Evolutionary conservation across 352 stramenopile genomes (phyloP), one percentile per base, ranked within the genome.

Genomic region (Pythium utonaiense): DNA sequence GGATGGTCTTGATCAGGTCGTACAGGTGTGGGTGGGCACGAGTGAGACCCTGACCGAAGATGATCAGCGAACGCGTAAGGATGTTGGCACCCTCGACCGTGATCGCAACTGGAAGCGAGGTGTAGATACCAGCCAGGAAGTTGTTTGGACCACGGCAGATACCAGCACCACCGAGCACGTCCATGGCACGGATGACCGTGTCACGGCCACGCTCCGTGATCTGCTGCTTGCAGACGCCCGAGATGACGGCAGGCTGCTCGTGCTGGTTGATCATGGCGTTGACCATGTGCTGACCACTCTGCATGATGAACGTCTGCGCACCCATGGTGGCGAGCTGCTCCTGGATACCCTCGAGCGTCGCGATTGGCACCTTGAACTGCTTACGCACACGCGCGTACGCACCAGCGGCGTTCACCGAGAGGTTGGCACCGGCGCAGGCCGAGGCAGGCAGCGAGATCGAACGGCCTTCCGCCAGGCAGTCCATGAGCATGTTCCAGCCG

Each of bases 401-500:
- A 28, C 96, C 96, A 44, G 98, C 96, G 56, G 86, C 91, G 55
- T 96, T 94, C n/a, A 96, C 83, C 6, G 97, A 91, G 25, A 89
- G 66, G 59, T 97, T 97, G 7, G 88, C 92, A 47, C 89, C 89
- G 50, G 92, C 96, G 55, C 98, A 94, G 44, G 89, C 96, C 65
- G 91, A 96, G 21, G 94, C 96, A 19, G 96, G 96, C n/a, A 99
- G 80, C 77, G 86, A 98, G 41, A 99, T 97, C 45, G 95, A 97
- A 45, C 96, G 91, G 60, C 96, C 96, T 83, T 99, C 96, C 10
- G 96, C 96, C 21, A 99, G 70, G 66, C 96, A 99, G 68, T 99
- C 96, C 71, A 99, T 98, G 69, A 99, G 96, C 96, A 99, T 99
- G 78, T 99, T 98, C 96, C 96, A 99, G 61, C 96, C 96, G 70